Base-by-base conservation (phyloP, 345 rosid genomes). In the Combretum micranthum region DNA sequence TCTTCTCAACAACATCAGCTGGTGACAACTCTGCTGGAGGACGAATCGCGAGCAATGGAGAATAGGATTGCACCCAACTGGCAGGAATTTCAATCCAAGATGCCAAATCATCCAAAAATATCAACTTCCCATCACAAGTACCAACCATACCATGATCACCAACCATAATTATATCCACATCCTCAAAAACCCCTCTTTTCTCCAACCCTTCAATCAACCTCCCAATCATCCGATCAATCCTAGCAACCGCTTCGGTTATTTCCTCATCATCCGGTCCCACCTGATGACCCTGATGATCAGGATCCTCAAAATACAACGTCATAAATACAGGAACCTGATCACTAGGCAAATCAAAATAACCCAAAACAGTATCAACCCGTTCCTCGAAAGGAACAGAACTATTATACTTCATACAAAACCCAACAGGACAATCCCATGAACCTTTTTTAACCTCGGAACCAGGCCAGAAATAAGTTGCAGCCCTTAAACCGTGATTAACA, bases 61-160 rank as follows among this genome's bases (percentile, higher is more conserved):
- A 72, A 59, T 86, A 75, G 1, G 81, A 80, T 42, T 74, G 95
- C 66, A 92, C 85, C 96, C 98, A 92, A 10, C 65, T 72, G 0
- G 69, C 52, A 0, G 96, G 93, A 55, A 92, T 75, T 44, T 73
- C 57, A 46, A 88, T 72, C 90, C 90, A 86, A 49, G 85, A 49
- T n/a, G 77, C 80, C 64, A 92, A 83, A 78, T 88, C 93, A 47
- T 88, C 93, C 4, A 88, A 55, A 44, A 77, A 78, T 13, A 92
- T 68, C 52, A 92, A 37, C 72, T 86, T 92, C 52, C 80, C 80
- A 59, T 92, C 98, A 56, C 98, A 92, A 15, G 95, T 88, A 25
- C 96, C 93, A 25, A 84, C 98, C 96, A 92, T 92, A 23, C 98
- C 95, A 70, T 88, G 98, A 73, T 88, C 98, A 63, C 98, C 96